These are phyloP conservation scores for Canariomyces notabilis DNA, from an alignment of 2,329 filamentous ascomycete species.

Conservation along the genomic window DNA sequence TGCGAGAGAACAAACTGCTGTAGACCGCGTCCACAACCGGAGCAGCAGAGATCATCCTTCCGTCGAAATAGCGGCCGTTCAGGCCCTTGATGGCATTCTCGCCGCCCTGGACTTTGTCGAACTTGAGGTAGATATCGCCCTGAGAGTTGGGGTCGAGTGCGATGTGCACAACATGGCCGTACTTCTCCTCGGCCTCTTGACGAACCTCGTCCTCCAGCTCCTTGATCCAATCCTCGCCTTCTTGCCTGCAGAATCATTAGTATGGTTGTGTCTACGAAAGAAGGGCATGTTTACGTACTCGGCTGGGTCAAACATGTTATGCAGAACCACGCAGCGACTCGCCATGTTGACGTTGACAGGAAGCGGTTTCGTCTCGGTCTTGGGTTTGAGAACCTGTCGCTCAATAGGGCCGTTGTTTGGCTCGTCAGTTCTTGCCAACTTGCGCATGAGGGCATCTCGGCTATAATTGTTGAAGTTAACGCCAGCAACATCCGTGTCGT, in stretches of 20 bases:
- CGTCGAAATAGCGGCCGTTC: constrained; percentile 94
- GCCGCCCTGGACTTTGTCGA: constrained; percentile 89
- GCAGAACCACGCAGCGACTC: constrained; percentile 86
- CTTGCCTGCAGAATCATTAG: constrained; percentile 59
- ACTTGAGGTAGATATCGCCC: constrained; percentile 98
- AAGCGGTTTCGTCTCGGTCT: constrained; percentile 70
- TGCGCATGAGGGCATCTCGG: constrained; percentile 96
- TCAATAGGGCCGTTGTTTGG: constrained; percentile 56
- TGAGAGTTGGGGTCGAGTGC: constrained; percentile 87
- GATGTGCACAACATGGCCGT: constrained; percentile 97
- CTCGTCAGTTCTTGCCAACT: constrained; percentile 94
- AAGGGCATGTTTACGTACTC: constrained; percentile 59
- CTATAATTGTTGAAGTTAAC: constrained; percentile 99
- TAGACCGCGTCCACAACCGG: constrained; percentile 98
- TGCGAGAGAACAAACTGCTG: constrained; percentile 89
- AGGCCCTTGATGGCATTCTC: constrained; percentile 97
- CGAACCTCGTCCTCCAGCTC: constrained; percentile 92
- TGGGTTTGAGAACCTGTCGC: constrained; percentile 69
- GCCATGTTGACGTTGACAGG: constrained; percentile 87
- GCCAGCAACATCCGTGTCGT: constrained; percentile 95
- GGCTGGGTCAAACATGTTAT: constrained; percentile 90
- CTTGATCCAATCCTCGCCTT: constrained; percentile 83
- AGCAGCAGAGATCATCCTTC: constrained; percentile 85
- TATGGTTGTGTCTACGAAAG: not conserved
- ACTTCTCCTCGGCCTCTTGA: constrained; percentile 88